Conservation (phyloP, 139 green algal species). For the Tetraselmis chui region DNA sequence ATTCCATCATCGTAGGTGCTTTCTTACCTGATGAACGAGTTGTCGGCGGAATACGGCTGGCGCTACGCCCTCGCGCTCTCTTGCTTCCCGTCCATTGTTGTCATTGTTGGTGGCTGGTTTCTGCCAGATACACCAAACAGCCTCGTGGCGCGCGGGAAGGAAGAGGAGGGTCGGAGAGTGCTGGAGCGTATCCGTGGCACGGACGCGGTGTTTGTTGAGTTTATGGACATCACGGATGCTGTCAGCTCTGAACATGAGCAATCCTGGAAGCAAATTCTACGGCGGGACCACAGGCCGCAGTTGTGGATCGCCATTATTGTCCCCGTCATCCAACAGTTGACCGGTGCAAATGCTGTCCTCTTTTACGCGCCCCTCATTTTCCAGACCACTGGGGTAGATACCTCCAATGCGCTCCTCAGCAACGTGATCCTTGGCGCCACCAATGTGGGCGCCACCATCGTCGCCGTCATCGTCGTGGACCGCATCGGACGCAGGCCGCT, state of each 20-base stretch:
- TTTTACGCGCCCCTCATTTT: conserved; percentile 54
- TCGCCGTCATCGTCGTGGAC: neutral
- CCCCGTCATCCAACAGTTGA: conserved; percentile 59
- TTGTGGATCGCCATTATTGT: conserved; percentile 40
- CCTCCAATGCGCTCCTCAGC: neutral
- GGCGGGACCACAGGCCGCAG: conserved; percentile 34
- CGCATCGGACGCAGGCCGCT: neutral
- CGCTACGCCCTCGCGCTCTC: conserved; percentile 43
- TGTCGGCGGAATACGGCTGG: conserved; percentile 33
- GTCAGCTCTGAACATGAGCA: conserved; percentile 7
- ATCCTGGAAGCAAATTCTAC: conserved; percentile 14
- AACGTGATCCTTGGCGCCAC: neutral
- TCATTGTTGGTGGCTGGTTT: conserved; percentile 49
- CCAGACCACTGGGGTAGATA: conserved; percentile 30
- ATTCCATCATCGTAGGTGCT: neutral
- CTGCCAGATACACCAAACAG: conserved; percentile 73
- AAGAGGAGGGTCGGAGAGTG: conserved; percentile 31
- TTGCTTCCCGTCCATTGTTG: conserved; percentile 35
- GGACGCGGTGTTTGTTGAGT: conserved; percentile 34
- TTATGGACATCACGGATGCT: conserved; percentile 35
- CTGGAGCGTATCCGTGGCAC: conserved; percentile 47
- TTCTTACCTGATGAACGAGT: neutral
- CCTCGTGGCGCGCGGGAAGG: conserved; percentile 51
- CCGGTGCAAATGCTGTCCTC: conserved; percentile 45
- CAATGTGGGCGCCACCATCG: neutral